Conservation (phyloP, 1,284 basidiomycete species). For the Schizophyllum amplum region DNA sequence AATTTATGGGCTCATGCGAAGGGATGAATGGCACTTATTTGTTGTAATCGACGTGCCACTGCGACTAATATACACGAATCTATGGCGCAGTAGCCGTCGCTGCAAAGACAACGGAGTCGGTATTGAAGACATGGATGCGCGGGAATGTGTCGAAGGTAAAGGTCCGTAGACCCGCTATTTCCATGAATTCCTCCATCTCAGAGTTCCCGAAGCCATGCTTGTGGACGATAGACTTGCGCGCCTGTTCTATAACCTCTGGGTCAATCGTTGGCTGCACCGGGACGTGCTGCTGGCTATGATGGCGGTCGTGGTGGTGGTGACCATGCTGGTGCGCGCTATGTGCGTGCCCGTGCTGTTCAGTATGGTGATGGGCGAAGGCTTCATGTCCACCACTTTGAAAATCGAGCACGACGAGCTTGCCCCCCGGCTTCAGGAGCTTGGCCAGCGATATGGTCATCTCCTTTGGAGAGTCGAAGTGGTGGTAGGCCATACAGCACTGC, state of each 20-base stretch:
- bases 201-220: slow-evolving; percentile 15
- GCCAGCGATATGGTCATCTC: slow-evolving; percentile 42
- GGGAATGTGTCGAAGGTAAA: slow-evolving; percentile 1
- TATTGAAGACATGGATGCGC: background rate
- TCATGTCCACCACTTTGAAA: slow-evolving; percentile 23
- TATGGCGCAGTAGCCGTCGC: background rate
- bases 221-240: background rate
- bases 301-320: slow-evolving; percentile 12
- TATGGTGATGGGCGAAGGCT: background rate
- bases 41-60: too few species aligned
- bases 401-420: slow-evolving; percentile 52
- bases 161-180: slow-evolving; percentile 6
- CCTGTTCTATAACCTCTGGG: background rate
- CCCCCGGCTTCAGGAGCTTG: slow-evolving; percentile 53
- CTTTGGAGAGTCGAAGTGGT: slow-evolving; percentile 50
- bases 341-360: background rate
- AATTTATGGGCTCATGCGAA: background rate
- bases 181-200: slow-evolving; percentile 10
- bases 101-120: background rate
- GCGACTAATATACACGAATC: too few species aligned
- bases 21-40: background rate
- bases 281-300: background rate
- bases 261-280: background rate
- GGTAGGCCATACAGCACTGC: slow-evolving; percentile 61
- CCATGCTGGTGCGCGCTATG: slow-evolving; percentile 10